phyloP scores from a whole-genome alignment of 164 flowering plant species.

The Stephania yunnanensis region DNA sequence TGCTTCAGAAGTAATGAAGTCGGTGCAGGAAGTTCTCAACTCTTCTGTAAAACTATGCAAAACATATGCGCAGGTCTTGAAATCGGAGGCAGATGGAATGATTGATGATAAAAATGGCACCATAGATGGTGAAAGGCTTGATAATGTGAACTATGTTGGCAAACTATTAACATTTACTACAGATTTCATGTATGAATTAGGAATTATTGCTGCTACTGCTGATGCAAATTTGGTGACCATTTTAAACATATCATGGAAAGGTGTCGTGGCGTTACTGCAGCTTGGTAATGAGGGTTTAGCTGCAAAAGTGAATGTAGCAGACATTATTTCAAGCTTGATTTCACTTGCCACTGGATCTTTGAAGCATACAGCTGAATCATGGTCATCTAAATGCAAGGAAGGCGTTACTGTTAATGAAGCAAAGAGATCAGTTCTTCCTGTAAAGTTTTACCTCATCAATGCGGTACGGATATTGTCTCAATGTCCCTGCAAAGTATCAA shows the following conservation, averaged over 20 bases:
- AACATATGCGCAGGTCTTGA: constrained; percentile 37
- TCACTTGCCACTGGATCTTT: constrained; percentile 63
- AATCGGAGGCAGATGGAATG: constrained; percentile 31
- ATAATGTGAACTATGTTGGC: constrained; percentile 30
- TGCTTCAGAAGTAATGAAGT: constrained; percentile 58
- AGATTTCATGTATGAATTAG: constrained; percentile 60
- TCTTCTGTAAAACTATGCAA: constrained; percentile 50
- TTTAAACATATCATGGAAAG: constrained; percentile 94
- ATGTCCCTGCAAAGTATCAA: constrained; percentile 53
- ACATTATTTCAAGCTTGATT: constrained; percentile 49
- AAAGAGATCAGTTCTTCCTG: constrained; percentile 68
- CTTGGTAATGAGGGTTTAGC: constrained; percentile 52
- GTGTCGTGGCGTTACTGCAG: constrained; percentile 83
- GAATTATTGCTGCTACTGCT: constrained; percentile 68
- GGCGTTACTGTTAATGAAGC: constrained; percentile 54
- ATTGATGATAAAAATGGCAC: constrained; percentile 19
- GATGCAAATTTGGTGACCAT: constrained; percentile 74
- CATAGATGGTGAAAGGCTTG: constrained; percentile 19
- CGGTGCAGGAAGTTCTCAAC: constrained; percentile 45
- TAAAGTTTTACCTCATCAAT: constrained; percentile 77
- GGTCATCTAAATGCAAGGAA: constrained; percentile 48
- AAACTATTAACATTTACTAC: constrained; percentile 38
- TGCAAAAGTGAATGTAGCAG: constrained; percentile 44
- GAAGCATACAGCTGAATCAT: constrained; percentile 55
- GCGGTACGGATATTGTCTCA: constrained; percentile 63